Conservation (phyloP, 1,284 basidiomycete species). For the Cystobasidium slooffiae region DNA sequence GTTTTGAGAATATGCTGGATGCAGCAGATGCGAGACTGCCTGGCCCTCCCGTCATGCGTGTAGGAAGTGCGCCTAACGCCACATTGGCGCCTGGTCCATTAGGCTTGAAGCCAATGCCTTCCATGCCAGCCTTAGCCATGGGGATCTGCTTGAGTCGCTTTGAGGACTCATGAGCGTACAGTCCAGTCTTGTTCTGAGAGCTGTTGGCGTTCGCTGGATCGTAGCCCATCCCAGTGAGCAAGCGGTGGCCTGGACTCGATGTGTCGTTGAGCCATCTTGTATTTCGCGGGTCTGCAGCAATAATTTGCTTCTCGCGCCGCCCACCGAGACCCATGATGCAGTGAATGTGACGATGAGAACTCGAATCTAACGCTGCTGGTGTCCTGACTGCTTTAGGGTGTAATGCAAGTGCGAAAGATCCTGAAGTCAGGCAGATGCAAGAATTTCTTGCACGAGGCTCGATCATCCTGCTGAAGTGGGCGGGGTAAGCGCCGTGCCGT, state of each 20-base stretch:
- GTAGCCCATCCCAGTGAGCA: slow-evolving; percentile 53
- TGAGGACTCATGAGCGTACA: slow-evolving; percentile 24
- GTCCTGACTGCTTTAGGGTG: background rate
- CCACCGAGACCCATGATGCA: slow-evolving; percentile 40
- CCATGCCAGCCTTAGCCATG: slow-evolving; percentile 38
- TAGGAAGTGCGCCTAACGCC: slow-evolving; percentile 30
- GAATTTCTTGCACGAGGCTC: slow-evolving; percentile 23
- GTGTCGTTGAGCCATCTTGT: slow-evolving; percentile 51
- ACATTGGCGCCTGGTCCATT: slow-evolving; percentile 34
- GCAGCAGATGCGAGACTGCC: slow-evolving; percentile 38
- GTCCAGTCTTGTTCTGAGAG: slow-evolving; percentile 23
- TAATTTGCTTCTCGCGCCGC: slow-evolving; percentile 40
- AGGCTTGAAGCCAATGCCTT: slow-evolving; percentile 38
- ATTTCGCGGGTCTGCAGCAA: slow-evolving; percentile 51
- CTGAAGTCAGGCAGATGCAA: background rate
- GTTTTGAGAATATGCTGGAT: slow-evolving; percentile 34
- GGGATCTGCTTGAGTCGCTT: slow-evolving; percentile 39
- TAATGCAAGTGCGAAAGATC: background rate
- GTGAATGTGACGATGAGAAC: background rate
- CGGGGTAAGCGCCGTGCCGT: background rate
- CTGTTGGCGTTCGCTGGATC: slow-evolving; percentile 45
- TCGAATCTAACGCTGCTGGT: too few species aligned
- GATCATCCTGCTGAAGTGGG: background rate
- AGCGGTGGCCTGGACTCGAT: slow-evolving; percentile 49
- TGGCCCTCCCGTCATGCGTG: background rate